Evolutionary conservation across 1,284 basidiomycete species (phyloP), one percentile per base, ranked within the genome.

Genomic region (Marasmius fiardii): DNA sequence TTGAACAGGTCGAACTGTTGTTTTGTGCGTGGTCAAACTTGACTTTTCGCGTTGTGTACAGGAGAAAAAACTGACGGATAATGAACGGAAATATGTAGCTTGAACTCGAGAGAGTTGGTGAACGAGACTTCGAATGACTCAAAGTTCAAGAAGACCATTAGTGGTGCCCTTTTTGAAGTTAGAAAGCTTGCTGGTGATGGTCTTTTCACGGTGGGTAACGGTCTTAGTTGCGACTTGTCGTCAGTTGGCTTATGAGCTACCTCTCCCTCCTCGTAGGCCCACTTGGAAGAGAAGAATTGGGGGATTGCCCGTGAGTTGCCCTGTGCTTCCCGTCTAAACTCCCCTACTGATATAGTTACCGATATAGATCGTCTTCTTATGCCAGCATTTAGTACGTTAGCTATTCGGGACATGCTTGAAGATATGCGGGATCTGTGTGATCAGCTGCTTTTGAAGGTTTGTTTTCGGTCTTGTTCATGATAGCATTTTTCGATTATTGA

Each of bases 321-420:
- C n/a, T n/a, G n/a, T n/a, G n/a, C n/a, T n/a, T n/a, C n/a, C n/a
- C n/a, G n/a, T n/a, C n/a, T n/a, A n/a, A n/a, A n/a, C n/a, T n/a
- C 39, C 8, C 28, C n/a, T 14, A 37, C 45, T 8, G 23, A 24
- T 21, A 14, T 10, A 5, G 18, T 12, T n/a, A n/a, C 37, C 16
- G 2, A 21, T 16, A 28, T n/a, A 74, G 79, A 82, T 66, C 77
- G 79, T 28, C 68, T 82, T 37, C 73, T 82, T 24, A 76, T 79
- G 68, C 80, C 80, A 8, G 75, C 77, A 2, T 82, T 82, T 63
- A 75, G 77, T 23, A 74, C 76, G 0, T 62, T 72, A 10, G 69
- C 72, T 3, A 74, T 81, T 56, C 71, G 69, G 39, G 70, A 68
- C 56, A 81, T 81, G 80, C 77, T 79, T 63, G 70, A 71, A 49